Percentiles rank a stretch among this genome's conserved stretches.
Conservation (phyloP, 768 basidiomycete genomes). For the Xerocomellus dryophilus region DNA sequence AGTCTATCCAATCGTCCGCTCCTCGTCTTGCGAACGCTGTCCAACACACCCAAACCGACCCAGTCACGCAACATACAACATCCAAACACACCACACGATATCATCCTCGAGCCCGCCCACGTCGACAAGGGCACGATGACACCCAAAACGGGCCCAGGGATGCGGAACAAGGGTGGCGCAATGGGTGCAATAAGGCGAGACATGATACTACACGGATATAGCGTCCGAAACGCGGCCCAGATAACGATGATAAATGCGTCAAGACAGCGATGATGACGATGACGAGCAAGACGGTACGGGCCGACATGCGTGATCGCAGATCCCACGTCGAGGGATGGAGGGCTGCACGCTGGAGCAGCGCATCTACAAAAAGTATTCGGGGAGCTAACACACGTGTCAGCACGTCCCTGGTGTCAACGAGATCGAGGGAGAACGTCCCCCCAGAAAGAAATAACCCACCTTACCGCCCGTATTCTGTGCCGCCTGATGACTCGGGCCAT, state of each 20-base stretch:
- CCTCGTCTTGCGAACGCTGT: not conserved
- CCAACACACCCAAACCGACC: not conserved
- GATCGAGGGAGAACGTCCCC: not conserved
- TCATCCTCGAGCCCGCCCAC: not conserved
- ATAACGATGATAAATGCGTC: constrained; percentile 3
- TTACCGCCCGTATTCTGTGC: constrained; percentile 69
- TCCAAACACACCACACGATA: constrained; percentile 4
- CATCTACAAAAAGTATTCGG: constrained; percentile 70
- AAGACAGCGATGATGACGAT: not conserved
- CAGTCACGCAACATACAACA: not conserved
- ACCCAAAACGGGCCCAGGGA: not conserved
- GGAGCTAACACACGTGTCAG: constrained; percentile 47
- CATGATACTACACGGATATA: not conserved
- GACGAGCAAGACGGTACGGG: not conserved
- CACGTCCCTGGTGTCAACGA: not conserved
- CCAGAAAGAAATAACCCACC: constrained; percentile 38
- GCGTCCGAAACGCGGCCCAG: constrained; percentile 6
- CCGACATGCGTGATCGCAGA: constrained; percentile 6
- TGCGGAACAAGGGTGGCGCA: not conserved
- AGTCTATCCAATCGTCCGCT: not conserved
- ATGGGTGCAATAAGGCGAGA: not conserved
- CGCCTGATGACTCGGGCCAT: constrained; percentile 80
- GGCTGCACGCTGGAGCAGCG: not conserved
- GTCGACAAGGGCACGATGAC: not conserved
- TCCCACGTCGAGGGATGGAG: constrained; percentile 1